A percentile compares a stretch with the other conserved stretches of the same genome.
phyloP scores from a whole-genome alignment of 1,139 yeast species.

The Hanseniaspora uvarum region DNA sequence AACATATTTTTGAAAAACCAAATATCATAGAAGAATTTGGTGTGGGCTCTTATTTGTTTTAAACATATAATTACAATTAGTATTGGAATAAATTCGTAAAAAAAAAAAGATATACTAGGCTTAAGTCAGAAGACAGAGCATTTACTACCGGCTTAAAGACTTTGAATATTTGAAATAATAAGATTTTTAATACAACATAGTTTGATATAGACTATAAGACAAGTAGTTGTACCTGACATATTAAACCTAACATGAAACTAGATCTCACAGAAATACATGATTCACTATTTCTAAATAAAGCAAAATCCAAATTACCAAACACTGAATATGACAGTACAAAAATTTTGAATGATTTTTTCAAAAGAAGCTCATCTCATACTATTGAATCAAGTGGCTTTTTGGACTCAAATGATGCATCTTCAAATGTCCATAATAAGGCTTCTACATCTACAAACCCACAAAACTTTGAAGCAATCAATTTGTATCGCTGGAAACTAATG shows the following conservation, averaged over 20 bases:
- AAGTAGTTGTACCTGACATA: not conserved
- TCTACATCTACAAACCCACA: not conserved
- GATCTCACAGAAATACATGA: not conserved
- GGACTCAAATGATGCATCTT: not conserved
- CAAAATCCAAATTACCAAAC: not conserved
- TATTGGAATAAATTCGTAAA: not conserved
- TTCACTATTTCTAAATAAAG: not conserved
- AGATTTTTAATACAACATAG: too few species aligned
- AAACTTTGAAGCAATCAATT: not conserved
- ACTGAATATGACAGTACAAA: not conserved
- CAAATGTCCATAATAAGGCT: not conserved
- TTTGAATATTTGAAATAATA: too few species aligned
- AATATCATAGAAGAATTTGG: not conserved
- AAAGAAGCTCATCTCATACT: not conserved
- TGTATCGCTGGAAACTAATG: slow-evolving; percentile 5
- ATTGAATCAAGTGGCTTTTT: not conserved
- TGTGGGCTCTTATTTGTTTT: not conserved
- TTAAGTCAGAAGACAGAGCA: too few species aligned
- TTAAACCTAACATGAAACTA: not conserved
- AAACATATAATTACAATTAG: too few species aligned
- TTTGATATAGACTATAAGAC: not conserved
- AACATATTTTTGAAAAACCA: not conserved
- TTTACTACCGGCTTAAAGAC: too few species aligned
- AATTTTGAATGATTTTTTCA: not conserved
- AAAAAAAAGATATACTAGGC: not conserved